Conservation (phyloP, 1,284 basidiomycete genomes). For the Ustilago bromivora region DNA sequence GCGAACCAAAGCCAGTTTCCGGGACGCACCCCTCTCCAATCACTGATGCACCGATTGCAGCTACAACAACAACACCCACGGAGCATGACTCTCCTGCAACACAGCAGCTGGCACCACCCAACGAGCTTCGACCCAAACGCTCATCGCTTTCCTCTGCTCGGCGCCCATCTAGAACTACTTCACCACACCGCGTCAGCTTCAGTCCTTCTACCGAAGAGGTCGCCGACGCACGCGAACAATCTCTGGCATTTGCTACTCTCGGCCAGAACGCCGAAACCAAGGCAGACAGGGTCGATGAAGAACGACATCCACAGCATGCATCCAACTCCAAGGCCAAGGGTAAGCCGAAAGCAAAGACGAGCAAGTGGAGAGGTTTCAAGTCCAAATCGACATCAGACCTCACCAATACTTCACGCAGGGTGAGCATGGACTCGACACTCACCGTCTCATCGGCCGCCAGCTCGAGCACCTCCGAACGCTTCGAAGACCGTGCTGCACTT, state of each 20-base stretch:
- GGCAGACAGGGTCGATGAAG: neutral
- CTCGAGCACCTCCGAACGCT: slow-evolving; percentile 11
- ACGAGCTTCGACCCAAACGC: slow-evolving; percentile 18
- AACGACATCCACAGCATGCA: neutral
- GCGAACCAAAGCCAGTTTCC: neutral
- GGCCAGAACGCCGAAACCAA: neutral
- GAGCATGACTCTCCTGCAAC: neutral
- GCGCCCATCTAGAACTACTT: slow-evolving; percentile 19
- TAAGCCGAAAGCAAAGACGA: slow-evolving; percentile 6
- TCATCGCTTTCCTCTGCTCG: slow-evolving; percentile 19
- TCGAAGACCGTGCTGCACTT: slow-evolving; percentile 25
- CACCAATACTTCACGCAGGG: slow-evolving; percentile 3
- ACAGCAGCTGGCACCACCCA: slow-evolving; percentile 6
- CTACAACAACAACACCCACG: neutral
- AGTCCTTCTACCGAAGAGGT: slow-evolving; percentile 53
- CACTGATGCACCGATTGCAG: neutral
- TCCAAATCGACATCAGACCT: slow-evolving; percentile 41
- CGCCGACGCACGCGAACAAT: slow-evolving; percentile 42
- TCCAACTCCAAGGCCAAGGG: slow-evolving; percentile 4
- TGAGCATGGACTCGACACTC: slow-evolving; percentile 27
- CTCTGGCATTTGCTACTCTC: slow-evolving; percentile 8
- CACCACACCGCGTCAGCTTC: slow-evolving; percentile 52
- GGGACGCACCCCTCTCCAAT: too few relatives aligned
- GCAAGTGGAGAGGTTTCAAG: slow-evolving; percentile 36
- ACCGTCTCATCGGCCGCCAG: slow-evolving; percentile 15